Base-by-base conservation (phyloP, 106 monocot species). In the Dendrobium officinale region DNA sequence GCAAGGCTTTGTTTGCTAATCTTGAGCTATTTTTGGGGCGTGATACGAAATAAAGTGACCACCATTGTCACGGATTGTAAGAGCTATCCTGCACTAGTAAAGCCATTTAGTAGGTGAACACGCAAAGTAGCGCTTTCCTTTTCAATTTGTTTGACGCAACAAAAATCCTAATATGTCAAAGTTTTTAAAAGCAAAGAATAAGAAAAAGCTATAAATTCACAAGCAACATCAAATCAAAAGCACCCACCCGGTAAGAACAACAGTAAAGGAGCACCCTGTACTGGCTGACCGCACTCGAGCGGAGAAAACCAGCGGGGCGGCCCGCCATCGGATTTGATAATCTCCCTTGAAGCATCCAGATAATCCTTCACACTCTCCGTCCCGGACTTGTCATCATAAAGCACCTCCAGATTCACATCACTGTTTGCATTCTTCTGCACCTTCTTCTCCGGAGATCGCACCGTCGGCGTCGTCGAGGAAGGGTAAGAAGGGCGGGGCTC, bases 261-360 rank as follows among this genome's bases (percentile, higher is more conserved):
- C 49, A 90, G 83, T 78, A 87, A 43, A 11, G 90, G 90, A 18
- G 90, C 80, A 19, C 72, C 83, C 6, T 80, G 59, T 10, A 90
- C 42, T 5, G 87, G 87, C 64, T 54, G 55, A 20, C 87, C 90
- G 67, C 90, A 90, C 79, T 87, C 87, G 0, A 82, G 72, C 26
- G 87, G 90, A 56, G 83, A 90, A 81, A 90, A 87, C 90, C 90
- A 90, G 79, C 90, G 80, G 6, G 90, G 90, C 33, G 83, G 85
- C 26, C 85, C 87, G 9, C 90, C 90, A 37, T 90, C 90, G 18
- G 75, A 47, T 75, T 43, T 81, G 6, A 78, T 77, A n/a, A 90
- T 75, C 75, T 85, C 83, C 83, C 51, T 75, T 0, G 81, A 78
- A 43, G 70, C 77, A 16, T 81, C 87, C 11, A 90, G 59, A 47